A percentile compares a stretch with the other conserved stretches of the same genome.
Evolutionary conservation across 768 basidiomycete species (phyloP).

Genomic region (Calocera viscosa): DNA sequence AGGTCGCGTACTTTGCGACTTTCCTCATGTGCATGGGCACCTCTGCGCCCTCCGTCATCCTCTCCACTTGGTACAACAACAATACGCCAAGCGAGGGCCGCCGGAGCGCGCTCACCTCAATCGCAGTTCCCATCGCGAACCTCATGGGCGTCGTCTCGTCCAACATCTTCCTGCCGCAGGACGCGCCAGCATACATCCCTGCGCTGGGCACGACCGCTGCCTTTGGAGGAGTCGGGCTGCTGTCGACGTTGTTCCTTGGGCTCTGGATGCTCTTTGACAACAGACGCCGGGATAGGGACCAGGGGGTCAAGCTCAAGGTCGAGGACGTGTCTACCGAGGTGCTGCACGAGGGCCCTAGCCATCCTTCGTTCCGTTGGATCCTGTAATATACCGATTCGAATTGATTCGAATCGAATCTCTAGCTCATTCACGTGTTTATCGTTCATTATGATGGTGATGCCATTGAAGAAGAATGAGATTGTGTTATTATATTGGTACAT

Average conservation of each 20-base stretch:
- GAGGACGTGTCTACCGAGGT: slow-evolving; percentile 36
- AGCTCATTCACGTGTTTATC: too few relatives aligned
- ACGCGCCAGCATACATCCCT: slow-evolving; percentile 39
- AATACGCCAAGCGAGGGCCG: slow-evolving; percentile 40
- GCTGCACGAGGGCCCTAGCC: slow-evolving; percentile 33
- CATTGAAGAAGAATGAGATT: too few relatives aligned
- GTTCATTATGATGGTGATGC: too few relatives aligned
- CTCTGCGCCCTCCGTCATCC: slow-evolving; percentile 16
- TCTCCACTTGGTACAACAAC: slow-evolving; percentile 33
- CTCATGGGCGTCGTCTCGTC: slow-evolving; percentile 35
- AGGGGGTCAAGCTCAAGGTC: slow-evolving; percentile 21
- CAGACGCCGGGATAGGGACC: slow-evolving; percentile 30
- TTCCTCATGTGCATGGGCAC: slow-evolving; percentile 40
- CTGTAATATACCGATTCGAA: too few relatives aligned
- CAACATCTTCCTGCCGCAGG: slow-evolving; percentile 40
- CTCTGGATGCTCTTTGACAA: slow-evolving; percentile 42
- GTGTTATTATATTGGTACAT: too few relatives aligned
- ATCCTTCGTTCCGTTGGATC: slow-evolving; percentile 34
- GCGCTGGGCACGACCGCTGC: slow-evolving; percentile 40
- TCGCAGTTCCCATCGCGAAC: slow-evolving; percentile 40
- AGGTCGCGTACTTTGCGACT: slow-evolving; percentile 42
- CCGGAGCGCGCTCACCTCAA: slow-evolving; percentile 39
- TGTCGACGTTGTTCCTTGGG: slow-evolving; percentile 36
- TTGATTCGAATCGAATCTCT: too few relatives aligned
- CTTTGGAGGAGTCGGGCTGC: slow-evolving; percentile 37